Evolutionary conservation across 2,329 filamentous ascomycete genomes (phyloP).

Genomic region (Xylaria sp.): DNA sequence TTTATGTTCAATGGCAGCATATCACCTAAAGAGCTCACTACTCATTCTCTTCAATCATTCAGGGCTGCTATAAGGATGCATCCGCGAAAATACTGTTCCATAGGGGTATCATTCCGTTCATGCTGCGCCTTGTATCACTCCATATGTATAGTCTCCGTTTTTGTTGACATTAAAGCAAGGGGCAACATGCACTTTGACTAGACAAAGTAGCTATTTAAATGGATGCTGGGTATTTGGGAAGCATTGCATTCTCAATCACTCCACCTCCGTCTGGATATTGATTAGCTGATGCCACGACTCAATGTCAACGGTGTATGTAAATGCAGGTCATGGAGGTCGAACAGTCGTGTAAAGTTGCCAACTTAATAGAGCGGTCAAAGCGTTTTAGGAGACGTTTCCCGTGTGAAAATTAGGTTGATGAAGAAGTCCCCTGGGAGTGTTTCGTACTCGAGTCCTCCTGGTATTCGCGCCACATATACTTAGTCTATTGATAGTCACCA

Average conservation of each 20-base stretch:
- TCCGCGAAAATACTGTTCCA: neutral
- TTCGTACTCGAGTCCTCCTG: neutral
- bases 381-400: neutral
- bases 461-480: neutral
- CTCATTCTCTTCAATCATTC: too few relatives aligned
- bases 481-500: neutral
- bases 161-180: neutral
- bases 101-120: slow-evolving; percentile 9
- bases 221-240: neutral
- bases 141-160: neutral
- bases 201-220: neutral
- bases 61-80: too few relatives aligned
- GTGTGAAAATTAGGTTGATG: neutral
- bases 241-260: neutral
- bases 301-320: neutral
- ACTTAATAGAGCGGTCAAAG: neutral
- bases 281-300: neutral
- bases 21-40: too few relatives aligned
- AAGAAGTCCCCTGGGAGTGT: neutral
- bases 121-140: neutral
- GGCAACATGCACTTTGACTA: neutral
- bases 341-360: neutral
- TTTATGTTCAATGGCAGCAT: neutral
- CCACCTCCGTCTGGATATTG: too few relatives aligned
- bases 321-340: neutral